These are phyloP conservation scores for Phymatotrichopsis omnivora DNA, from an alignment of 2,329 filamentous ascomycete genomes.

Conservation along the genomic window DNA sequence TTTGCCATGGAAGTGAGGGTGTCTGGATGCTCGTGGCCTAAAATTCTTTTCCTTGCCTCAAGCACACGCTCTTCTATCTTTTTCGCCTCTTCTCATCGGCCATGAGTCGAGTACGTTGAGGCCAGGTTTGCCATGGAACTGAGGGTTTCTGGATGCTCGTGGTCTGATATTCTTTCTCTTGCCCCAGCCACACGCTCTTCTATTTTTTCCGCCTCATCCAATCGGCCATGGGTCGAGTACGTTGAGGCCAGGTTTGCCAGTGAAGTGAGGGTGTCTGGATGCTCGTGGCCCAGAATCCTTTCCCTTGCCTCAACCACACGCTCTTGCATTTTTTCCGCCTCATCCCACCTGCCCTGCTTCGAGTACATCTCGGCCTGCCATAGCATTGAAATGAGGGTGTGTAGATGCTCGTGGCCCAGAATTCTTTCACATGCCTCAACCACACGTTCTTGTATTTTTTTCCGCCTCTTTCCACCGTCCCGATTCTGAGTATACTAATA, in stretches of 20 bases:
- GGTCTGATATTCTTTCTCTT: too few relatives aligned
- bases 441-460: neutral
- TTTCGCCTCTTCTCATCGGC: too few relatives aligned
- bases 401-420: neutral
- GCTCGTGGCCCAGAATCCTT: neutral
- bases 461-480: neutral
- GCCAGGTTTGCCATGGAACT: too few relatives aligned
- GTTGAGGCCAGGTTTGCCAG: slow-evolving; percentile 8
- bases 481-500: neutral
- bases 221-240: neutral
- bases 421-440: neutral
- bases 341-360: neutral
- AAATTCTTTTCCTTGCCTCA: too few relatives aligned
- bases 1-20: neutral
- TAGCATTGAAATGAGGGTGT: slow-evolving; percentile 13
- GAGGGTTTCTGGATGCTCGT: too few relatives aligned
- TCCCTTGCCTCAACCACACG: neutral
- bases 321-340: neutral
- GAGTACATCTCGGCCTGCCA: neutral
- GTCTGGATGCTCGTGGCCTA: too few relatives aligned
- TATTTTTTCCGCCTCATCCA: too few relatives aligned
- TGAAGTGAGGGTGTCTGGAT: too few relatives aligned
- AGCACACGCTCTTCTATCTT: too few relatives aligned
- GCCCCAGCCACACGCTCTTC: too few relatives aligned
- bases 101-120: too few relatives aligned